Percentiles rank a stretch among this genome's conserved stretches.
Evolutionary conservation across 768 basidiomycete species (phyloP).

Genomic region (Chiua virens): DNA sequence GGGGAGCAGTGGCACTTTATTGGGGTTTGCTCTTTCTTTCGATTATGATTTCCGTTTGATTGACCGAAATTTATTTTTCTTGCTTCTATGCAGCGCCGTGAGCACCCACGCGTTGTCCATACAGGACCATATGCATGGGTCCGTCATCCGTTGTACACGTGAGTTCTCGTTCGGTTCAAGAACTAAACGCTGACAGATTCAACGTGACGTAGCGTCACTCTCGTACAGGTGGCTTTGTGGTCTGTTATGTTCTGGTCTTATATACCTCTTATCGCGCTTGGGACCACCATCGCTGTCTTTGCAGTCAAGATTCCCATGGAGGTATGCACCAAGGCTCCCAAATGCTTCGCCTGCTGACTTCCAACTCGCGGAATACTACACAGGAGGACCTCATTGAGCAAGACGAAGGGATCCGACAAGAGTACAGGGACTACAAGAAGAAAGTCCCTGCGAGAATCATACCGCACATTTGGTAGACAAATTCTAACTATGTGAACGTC

Average conservation of each 20-base stretch:
- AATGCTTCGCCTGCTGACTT: not conserved
- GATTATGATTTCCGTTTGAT: not conserved
- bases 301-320: conserved; percentile 29
- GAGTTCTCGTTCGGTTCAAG: not conserved
- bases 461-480: conserved; percentile 18
- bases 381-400: conserved; percentile 26
- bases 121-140: conserved; percentile 32
- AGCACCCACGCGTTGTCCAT: conserved; percentile 25
- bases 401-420: conserved; percentile 11
- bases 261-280: conserved; percentile 18
- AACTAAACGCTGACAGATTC: not conserved
- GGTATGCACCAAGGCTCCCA: conserved; percentile 2
- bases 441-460: conserved; percentile 23
- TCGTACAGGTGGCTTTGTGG: conserved; percentile 13
- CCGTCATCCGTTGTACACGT: conserved; percentile 33
- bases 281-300: conserved; percentile 9
- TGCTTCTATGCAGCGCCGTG: conserved; percentile 14
- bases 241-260: conserved; percentile 28
- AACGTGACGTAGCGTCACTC: not conserved
- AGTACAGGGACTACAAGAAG: conserved; percentile 23
- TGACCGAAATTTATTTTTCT: not conserved
- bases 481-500: too few species aligned
- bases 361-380: not conserved
- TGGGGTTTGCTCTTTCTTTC: conserved; percentile 12
- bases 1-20: conserved; percentile 24